Evolutionary conservation across 805 yeast genomes (phyloP), one percentile per base, ranked within the genome.

Genomic region (Cyberlindnera galapagoensis): DNA sequence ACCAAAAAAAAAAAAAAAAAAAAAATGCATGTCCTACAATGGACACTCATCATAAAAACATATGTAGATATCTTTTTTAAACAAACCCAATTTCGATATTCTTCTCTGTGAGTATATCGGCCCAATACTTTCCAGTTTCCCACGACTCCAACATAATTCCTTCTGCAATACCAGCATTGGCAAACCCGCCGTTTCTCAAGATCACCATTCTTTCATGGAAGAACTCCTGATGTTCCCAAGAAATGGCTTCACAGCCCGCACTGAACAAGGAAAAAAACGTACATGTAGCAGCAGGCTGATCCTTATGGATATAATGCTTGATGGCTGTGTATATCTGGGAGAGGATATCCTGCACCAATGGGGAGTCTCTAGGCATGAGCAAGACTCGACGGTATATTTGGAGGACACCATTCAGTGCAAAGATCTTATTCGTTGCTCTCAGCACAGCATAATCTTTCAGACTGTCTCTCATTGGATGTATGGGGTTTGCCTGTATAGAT

Each of bases 381-480:
- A 78, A 50, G 1, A 75, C 76, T 25, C 85, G 57, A 38, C 83
- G 52, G 44, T 74, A 75, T 13, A 78, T 49, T 39, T 73, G 76
- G 11, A 77, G 55, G 9, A 73, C 50, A 1, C 80, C 83, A 56
- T 72, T 62, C 22, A 67, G 55, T 26, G 64, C 67, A 49, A 71
- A 76, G 3, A 73, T 52, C 38, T 62, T 61, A 44, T 77, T 76
- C 9, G 80, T 71, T 12, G 71, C 68, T 27, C 65, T 47, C 15
- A 67, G 42, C 4, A 51, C 42, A 12, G 47, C 43, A 25, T 59
- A 52, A 16, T 44, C 45, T 4, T 24, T 20, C 9, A 30, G 15
- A 21, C 24, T 24, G 15, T 30, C 31, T 10, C 28, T 37, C 23
- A 30, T 21, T 9, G 18, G 23, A 21, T 42, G 34, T 10, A 34